Evolutionary conservation across 352 stramenopile genomes (phyloP), one percentile per base, ranked within the genome.

Genomic region (Discostella stelligera): DNA sequence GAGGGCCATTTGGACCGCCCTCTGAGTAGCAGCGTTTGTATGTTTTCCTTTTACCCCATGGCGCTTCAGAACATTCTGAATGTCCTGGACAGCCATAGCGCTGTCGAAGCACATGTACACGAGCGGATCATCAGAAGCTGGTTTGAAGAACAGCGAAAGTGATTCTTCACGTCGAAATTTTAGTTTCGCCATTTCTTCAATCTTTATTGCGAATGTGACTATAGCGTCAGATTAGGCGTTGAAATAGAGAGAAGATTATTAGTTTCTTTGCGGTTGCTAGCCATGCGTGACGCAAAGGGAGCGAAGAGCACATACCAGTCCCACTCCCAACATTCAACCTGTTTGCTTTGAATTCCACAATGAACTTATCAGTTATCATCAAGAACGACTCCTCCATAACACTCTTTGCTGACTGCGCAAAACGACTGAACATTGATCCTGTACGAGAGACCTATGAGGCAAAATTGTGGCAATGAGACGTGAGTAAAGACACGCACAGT

Each of bases 31-130:
- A 21, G 85, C 84, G 67, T 91, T 92, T 14, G 84, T 91, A 58
- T 93, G 88, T 61, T 93, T 93, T 30, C 88, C 88, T 70, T 90
- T 92, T 27, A 93, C 86, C 27, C 88, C 88, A 62, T 91, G 82
- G 44, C 74, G 50, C 66, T 92, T 91, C 58, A 93, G 75, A 58
- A 92, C 86, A 56, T 77, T 74, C 76, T 93, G 88, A 56, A 93
- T 90, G 53, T 93, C 84, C 66, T 90, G 74, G n/a, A 93, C 88
- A 10, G 77, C 83, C 49, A 88, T 76, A 20, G 74, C 80, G 63
- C 79, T 89, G 61, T 91, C 84, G 20, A 81, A 79, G 75, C 84
- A 90, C 88, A 93, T 90, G 64, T 89, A 91, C 72, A 93, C 88
- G 23, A 91, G 65, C 11, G 85, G 84, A 81, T 91, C 88, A 72